A percentile compares a stretch with the other conserved stretches of the same genome.
phyloP scores from a whole-genome alignment of 768 basidiomycete genomes.

The Suillus variegatus region DNA sequence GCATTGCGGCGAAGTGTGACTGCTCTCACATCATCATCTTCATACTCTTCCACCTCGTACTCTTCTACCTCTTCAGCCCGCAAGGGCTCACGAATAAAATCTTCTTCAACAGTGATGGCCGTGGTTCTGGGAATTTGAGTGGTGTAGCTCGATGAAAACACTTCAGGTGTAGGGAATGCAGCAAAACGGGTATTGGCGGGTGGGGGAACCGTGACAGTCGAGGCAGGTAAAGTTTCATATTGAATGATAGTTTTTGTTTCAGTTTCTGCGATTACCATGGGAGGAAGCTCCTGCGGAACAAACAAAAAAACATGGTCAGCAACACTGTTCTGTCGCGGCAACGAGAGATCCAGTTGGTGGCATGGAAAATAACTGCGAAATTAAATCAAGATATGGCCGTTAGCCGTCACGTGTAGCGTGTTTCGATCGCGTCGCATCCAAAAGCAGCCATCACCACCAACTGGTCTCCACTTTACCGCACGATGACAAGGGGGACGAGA shows the following conservation, averaged over 20 bases:
- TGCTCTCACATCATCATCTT: conserved; percentile 42
- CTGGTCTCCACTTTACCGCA: conserved; percentile 37
- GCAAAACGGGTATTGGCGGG: conserved; percentile 80
- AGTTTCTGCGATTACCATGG: conserved; percentile 46
- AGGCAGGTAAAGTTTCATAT: conserved; percentile 47
- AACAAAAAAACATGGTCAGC: conserved; percentile 35
- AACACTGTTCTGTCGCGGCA: conserved; percentile 27
- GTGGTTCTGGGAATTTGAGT: conserved; percentile 75
- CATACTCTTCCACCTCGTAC: conserved; percentile 41
- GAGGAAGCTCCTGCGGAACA: conserved; percentile 42
- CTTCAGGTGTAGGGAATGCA: conserved; percentile 70
- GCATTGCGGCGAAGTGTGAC: conserved; percentile 43
- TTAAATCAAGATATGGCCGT: conserved; percentile 32
- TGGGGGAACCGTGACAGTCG: conserved; percentile 70
- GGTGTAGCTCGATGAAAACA: conserved; percentile 53
- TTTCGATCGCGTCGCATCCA: conserved; percentile 34
- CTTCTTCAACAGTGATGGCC: conserved; percentile 67
- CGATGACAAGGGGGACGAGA: conserved; percentile 75
- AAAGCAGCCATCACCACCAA: conserved; percentile 33
- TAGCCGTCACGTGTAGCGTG: conserved; percentile 27
- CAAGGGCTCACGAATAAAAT: conserved; percentile 39
- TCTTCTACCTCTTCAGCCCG: conserved; percentile 38
- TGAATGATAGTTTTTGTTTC: conserved; percentile 67
- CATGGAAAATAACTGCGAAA: conserved; percentile 23
- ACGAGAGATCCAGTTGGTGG: conserved; percentile 41